Base-by-base conservation (phyloP, 2,329 filamentous ascomycete genomes). In the Talaromyces rugulosus region DNA sequence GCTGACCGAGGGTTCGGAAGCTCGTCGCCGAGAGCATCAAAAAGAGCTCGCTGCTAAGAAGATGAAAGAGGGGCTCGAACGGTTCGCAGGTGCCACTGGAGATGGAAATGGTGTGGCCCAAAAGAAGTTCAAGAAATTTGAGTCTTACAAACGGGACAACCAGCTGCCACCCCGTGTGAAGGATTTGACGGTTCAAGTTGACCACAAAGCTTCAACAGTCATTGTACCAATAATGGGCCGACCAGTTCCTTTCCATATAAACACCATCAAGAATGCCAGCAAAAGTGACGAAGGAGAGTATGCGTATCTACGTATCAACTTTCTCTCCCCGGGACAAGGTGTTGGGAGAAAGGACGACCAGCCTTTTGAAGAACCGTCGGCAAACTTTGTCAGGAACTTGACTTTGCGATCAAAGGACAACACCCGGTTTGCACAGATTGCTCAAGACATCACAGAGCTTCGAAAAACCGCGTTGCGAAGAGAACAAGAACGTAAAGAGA, bases 111-210 rank as follows among this genome's bases (percentile, higher is more conserved):
- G 94, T 36, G 88, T 88, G n/a, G 89, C 95, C 67, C 89, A 96
- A 75, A 98, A 98, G 83, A 96, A 94, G 79, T 98, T 99, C 83
- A 98, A 98, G 81, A 91, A 92, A 61, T 99, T 98, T 72, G 95
- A 99, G 77, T 99, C 95, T 0, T 99, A 99, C 81, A 99, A 98
- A 82, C 87, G 94, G 64, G 95, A 98, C 75, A 96, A 96, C 69
- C 94, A 98, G 75, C 87, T 99, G 59, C 95, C 95, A 1, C 73
- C 84, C 14, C 89, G 87, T 71, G 87, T 96, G 67, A 89, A 90
- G 74, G 94, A 96, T 69, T 82, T 98, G 61, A 88, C 91, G 65
- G 92, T 99, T 64, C 85, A 96, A 27, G 92, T 98, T 14, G 95
- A 99, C 72, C 84, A 86, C 68, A 98, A 96, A 81, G 95, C 92